phyloP scores from a whole-genome alignment of 176 grass and related monocot genomes.

The Ensete ventricosum region DNA sequence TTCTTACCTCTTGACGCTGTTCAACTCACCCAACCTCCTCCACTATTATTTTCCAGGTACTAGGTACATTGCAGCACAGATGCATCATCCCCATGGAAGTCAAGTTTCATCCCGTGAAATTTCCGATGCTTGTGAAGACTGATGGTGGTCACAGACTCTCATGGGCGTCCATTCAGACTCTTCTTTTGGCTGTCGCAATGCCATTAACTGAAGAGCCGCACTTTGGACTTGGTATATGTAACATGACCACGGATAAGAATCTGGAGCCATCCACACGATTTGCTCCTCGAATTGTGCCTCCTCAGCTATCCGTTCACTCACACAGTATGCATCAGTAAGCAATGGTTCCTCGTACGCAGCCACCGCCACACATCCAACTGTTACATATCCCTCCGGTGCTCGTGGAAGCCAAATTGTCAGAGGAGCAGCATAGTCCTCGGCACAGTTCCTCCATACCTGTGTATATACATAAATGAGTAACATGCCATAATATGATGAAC shows the following conservation, averaged over 20 bases:
- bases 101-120: not conserved
- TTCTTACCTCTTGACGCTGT: too few species aligned
- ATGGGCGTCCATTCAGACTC: constrained; percentile 41
- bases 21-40: too few species aligned
- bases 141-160: constrained; percentile 36
- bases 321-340: constrained; percentile 48
- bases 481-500: too few species aligned
- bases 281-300: constrained; percentile 78
- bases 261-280: constrained; percentile 60
- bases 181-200: constrained; percentile 65
- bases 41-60: too few species aligned
- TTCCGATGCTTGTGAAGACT: constrained; percentile 18
- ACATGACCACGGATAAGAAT: constrained; percentile 86
- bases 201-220: constrained; percentile 64
- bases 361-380: constrained; percentile 73
- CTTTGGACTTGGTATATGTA: constrained; percentile 83
- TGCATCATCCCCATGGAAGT: not conserved
- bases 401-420: constrained; percentile 82
- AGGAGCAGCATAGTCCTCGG: constrained; percentile 55
- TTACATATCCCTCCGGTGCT: constrained; percentile 62
- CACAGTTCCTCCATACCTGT: constrained; percentile 93
- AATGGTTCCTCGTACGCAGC: constrained; percentile 55
- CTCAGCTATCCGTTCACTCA: constrained; percentile 39
- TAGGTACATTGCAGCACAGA: too few species aligned
- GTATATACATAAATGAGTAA: not conserved